phyloP scores from a whole-genome alignment of 2,329 filamentous ascomycete species.

The Colletotrichum navitas region DNA sequence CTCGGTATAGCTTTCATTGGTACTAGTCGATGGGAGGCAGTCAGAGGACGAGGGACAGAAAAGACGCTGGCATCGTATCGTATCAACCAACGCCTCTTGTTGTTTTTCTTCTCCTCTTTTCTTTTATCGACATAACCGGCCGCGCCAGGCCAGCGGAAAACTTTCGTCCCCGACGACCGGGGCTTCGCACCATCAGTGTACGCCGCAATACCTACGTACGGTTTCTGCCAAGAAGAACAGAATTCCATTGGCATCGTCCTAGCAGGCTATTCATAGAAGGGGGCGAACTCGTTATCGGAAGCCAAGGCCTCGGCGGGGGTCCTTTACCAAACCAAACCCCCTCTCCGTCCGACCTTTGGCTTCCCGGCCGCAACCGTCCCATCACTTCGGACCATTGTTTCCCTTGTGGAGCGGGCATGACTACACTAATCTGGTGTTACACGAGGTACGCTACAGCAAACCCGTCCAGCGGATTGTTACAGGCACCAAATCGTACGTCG shows the following conservation, averaged over 20 bases:
- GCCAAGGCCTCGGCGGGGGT: slow-evolving; percentile 22
- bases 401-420: not conserved
- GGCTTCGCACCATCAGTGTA: not conserved
- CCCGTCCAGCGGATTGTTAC: not conserved
- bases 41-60: not conserved
- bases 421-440: slow-evolving; percentile 1
- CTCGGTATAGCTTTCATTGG: not conserved
- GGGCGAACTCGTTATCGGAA: not conserved
- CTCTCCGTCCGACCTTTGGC: not conserved
- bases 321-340: slow-evolving; percentile 32
- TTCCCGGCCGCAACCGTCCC: slow-evolving; percentile 13
- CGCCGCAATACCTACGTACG: not conserved
- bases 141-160: not conserved
- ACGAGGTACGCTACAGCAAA: not conserved
- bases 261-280: not conserved
- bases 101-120: not conserved
- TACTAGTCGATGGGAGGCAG: not conserved
- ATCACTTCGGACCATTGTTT: slow-evolving; percentile 4
- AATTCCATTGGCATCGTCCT: too few relatives aligned
- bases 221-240: not conserved
- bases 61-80: not conserved
- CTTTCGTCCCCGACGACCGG: not conserved
- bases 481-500: not conserved
- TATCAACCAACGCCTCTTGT: not conserved
- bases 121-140: not conserved